Evolutionary conservation across 768 basidiomycete species (phyloP).

Genomic region (Macrolepiota fuliginosa): DNA sequence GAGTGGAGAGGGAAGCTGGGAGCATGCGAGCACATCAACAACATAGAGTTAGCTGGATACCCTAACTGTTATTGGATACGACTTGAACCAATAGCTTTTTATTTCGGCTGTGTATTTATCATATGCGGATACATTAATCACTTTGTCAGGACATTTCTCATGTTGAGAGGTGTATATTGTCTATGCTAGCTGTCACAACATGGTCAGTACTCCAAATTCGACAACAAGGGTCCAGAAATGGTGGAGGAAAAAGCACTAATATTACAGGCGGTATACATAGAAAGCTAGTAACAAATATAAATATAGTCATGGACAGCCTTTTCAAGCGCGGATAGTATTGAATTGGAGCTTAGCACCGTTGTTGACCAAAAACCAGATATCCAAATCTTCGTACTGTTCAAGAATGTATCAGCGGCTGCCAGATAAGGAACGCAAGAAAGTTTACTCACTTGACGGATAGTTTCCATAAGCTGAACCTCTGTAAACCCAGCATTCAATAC

Average conservation of each 20-base stretch:
- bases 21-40: slow-evolving; percentile 49
- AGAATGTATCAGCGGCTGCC: slow-evolving; percentile 16
- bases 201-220: background rate
- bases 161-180: background rate
- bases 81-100: background rate
- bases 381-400: slow-evolving; percentile 80
- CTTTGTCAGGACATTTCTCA: background rate
- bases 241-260: background rate
- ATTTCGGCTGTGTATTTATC: slow-evolving; percentile 4
- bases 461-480: slow-evolving; percentile 86
- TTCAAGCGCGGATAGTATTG: slow-evolving; percentile 11
- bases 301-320: background rate
- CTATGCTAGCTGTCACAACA: background rate
- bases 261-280: slow-evolving; percentile 1
- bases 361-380: slow-evolving; percentile 80
- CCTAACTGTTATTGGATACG: background rate
- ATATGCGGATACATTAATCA: background rate
- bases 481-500: slow-evolving; percentile 88
- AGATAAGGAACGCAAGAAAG: background rate
- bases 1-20: slow-evolving; percentile 73
- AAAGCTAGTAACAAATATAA: slow-evolving; percentile 1
- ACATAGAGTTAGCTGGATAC: slow-evolving; percentile 2
- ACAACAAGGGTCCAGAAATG: background rate
- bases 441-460: slow-evolving; percentile 68
- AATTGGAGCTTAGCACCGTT: slow-evolving; percentile 73